Evolutionary conservation across 306 rosid species (phyloP).

Genomic region (Lathyrus tuberosus): DNA sequence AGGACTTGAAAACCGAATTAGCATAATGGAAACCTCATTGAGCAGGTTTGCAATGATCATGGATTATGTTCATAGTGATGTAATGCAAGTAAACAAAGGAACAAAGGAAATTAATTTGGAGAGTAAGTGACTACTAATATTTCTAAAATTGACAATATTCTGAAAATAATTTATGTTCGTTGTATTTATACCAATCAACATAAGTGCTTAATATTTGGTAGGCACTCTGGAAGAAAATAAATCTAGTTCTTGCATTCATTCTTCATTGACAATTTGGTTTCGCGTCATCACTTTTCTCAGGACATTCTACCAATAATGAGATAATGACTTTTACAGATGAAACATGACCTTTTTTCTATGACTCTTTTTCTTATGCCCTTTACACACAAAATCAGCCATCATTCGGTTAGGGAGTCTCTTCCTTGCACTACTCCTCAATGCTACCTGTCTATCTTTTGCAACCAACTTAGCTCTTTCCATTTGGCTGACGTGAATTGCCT

Average conservation of each 20-base stretch:
- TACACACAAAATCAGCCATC: conserved; percentile 7
- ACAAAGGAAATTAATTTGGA: conserved; percentile 75
- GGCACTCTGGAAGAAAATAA: conserved; percentile 23
- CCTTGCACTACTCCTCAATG: conserved; percentile 14
- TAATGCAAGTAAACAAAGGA: conserved; percentile 85
- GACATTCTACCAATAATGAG: conserved; percentile 26
- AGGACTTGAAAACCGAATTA: conserved; percentile 82
- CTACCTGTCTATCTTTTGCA: neutral
- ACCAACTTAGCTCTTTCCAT: conserved; percentile 1
- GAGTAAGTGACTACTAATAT: conserved; percentile 62
- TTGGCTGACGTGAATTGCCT: conserved; percentile 4
- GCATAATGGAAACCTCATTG: conserved; percentile 83
- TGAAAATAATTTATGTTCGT: conserved; percentile 20
- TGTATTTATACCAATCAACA: conserved; percentile 10
- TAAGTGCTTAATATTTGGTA: conserved; percentile 19
- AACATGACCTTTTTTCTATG: neutral
- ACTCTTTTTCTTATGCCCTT: neutral
- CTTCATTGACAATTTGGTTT: conserved; percentile 21
- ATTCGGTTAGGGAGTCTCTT: conserved; percentile 20
- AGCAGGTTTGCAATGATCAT: conserved; percentile 80
- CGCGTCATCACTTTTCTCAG: neutral
- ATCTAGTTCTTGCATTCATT: neutral
- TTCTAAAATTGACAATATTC: conserved; percentile 40
- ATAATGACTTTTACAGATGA: neutral
- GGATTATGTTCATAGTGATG: conserved; percentile 90